These are phyloP conservation scores for Verticillium dahliae DNA, from an alignment of 2,329 filamentous ascomycete species.

Conservation along the genomic window DNA sequence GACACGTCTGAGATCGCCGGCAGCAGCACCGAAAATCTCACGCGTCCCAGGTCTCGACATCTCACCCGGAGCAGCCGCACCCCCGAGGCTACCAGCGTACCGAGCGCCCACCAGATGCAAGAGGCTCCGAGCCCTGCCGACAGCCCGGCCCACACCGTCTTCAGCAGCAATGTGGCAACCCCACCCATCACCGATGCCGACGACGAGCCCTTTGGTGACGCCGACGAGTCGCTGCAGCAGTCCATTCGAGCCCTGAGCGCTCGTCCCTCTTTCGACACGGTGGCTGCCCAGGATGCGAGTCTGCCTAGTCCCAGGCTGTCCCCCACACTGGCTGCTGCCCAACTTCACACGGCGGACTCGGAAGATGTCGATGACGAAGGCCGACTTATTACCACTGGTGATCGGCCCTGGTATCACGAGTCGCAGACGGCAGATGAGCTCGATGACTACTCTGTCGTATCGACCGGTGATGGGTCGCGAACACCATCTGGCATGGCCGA, in stretches of 20 bases:
- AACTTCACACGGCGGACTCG: conserved; percentile 33
- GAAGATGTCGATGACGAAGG: conserved; percentile 38
- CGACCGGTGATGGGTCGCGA: conserved; percentile 4
- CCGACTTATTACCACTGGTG: conserved; percentile 20
- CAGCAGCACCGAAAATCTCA: conserved; percentile 22
- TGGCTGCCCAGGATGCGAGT: conserved; percentile 78
- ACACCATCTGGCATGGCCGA: conserved; percentile 19
- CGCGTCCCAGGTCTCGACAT: conserved; percentile 33
- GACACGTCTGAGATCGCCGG: conserved; percentile 43
- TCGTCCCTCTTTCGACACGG: conserved; percentile 56
- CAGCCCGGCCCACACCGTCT: conserved; percentile 52
- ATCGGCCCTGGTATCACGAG: conserved; percentile 28
- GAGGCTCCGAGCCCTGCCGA: conserved; percentile 45
- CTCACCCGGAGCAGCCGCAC: conserved; percentile 36
- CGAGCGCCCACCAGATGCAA: conserved; percentile 26
- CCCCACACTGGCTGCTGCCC: conserved; percentile 73
- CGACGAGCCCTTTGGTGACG: conserved; percentile 50
- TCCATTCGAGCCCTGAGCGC: conserved; percentile 39
- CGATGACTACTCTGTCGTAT: conserved; percentile 18
- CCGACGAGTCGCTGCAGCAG: conserved; percentile 41
- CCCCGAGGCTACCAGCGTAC: conserved; percentile 34
- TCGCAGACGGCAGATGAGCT: conserved; percentile 33
- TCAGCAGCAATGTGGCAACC: conserved; percentile 61
- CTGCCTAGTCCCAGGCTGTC: conserved; percentile 92
- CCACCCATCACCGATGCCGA: conserved; percentile 72